Percentiles rank a stretch among this genome's conserved stretches.
Conservation (phyloP, 768 basidiomycete species). For the Tricholoma matsutake region DNA sequence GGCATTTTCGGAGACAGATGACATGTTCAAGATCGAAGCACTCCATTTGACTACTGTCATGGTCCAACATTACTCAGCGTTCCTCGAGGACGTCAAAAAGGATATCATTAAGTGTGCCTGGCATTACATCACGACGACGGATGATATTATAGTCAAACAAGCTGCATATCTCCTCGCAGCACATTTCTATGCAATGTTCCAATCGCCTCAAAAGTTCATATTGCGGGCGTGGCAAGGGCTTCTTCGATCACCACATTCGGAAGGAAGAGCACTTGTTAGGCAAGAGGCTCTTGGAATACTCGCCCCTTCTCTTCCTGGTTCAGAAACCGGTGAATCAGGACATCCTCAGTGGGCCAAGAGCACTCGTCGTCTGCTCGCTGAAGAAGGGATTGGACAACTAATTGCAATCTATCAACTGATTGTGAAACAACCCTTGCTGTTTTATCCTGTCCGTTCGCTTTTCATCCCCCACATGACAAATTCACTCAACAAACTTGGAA, state of each 20-base stretch:
- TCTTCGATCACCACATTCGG: conserved; percentile 66
- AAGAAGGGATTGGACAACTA: conserved; percentile 75
- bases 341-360: conserved; percentile 82
- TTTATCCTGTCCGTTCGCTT: conserved; percentile 88
- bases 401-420: conserved; percentile 90
- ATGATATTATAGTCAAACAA: conserved; percentile 91
- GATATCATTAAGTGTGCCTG: conserved; percentile 93
- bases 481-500: conserved; percentile 84
- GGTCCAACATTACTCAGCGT: conserved; percentile 77
- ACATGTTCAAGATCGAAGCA: conserved; percentile 87
- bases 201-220: conserved; percentile 88
- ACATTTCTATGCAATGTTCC: conserved; percentile 86
- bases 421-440: conserved; percentile 85
- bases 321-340: conserved; percentile 53
- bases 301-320: conserved; percentile 73
- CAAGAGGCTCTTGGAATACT: conserved; percentile 85
- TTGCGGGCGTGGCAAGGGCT: conserved; percentile 88
- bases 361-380: conserved; percentile 80
- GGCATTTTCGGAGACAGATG: conserved; percentile 61
- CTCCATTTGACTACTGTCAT: conserved; percentile 86
- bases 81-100: conserved; percentile 82
- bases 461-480: conserved; percentile 94
- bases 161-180: conserved; percentile 89
- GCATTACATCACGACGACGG: conserved; percentile 73
- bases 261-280: conserved; percentile 75